Evolutionary conservation across 1,284 basidiomycete genomes (phyloP), one percentile per base, ranked within the genome.

Genomic region (Xerocomus nothofagi): DNA sequence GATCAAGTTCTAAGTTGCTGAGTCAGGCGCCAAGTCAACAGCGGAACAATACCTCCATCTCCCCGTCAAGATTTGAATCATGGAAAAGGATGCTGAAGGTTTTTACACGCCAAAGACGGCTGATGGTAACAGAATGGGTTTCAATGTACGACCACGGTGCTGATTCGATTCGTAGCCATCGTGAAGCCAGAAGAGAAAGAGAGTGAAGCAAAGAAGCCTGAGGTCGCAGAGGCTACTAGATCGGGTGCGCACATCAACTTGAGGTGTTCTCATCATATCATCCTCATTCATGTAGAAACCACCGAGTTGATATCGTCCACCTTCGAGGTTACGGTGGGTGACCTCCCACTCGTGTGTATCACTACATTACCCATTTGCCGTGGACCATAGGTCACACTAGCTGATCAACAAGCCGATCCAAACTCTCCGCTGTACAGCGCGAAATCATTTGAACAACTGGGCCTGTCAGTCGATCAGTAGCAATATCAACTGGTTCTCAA

Each of bases 381-480:
- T 51, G 47, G 33, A 45, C 36, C 46, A 44, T 59, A 98, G 91
- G 94, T 99, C 57, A 99, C 95, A 27, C 80, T 99, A 50, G 95
- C 95, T 44, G 96, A 99, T 72, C 93, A 97, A 69, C 97, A 99
- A 75, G 87, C 84, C 27, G 93, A 99, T 69, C 92, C 93, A 42
- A 90, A 97, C 71, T 98, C 95, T 21, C 97, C 97, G 2, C 73
- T 99, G 9, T 98, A 83, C 71, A 97, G 93, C 52, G 91, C 82
- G 39, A 97, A 98, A 73, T 88, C 88, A 0, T 99, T 99, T 62
- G 94, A 99, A 67, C 88, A 96, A 58, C 82, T 98, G 37, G 93
- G 93, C 53, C 72, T 98, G 93, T 96, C 43, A 63, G 91, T 75
- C 11, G 11, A 32, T 38, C 26, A n/a, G 29, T 33, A 31, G 52